A percentile compares a stretch with the other conserved stretches of the same genome.
These are phyloP conservation scores for Jatropha podagrica DNA, from an alignment of 441 rosid species.

Conservation along the genomic window DNA sequence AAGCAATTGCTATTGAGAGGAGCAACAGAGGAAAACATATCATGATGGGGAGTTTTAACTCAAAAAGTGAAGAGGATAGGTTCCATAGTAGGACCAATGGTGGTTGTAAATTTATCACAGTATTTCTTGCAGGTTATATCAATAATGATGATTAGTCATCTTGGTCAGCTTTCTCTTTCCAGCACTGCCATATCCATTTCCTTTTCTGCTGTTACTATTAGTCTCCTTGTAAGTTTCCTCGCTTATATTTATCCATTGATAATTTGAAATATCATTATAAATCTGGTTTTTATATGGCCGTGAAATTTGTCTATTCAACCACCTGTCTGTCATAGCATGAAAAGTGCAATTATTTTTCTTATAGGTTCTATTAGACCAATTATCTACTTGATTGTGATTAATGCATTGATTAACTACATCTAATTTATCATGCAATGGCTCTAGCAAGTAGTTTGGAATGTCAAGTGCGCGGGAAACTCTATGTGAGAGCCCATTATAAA, in stretches of 20 bases:
- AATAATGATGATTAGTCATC: conserved; percentile 47
- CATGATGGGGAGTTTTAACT: too few relatives aligned
- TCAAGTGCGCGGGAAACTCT: too few relatives aligned
- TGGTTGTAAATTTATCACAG: conserved; percentile 33
- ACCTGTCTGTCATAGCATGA: too few relatives aligned
- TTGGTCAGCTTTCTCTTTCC: conserved; percentile 44
- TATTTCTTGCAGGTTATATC: conserved; percentile 32
- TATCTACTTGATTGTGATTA: not conserved
- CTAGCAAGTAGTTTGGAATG: not conserved
- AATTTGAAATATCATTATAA: not conserved
- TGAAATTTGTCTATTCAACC: too few relatives aligned
- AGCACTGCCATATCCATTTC: conserved; percentile 50
- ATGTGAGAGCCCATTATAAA: too few relatives aligned
- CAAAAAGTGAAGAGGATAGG: conserved; percentile 34
- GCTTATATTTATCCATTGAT: not conserved
- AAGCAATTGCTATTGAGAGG: conserved; percentile 19
- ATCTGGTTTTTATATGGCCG: too few relatives aligned
- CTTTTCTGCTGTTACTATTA: conserved; percentile 41
- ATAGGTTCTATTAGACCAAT: too few relatives aligned
- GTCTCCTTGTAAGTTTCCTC: conserved; percentile 32
- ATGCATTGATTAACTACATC: not conserved
- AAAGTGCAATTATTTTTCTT: too few relatives aligned
- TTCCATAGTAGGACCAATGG: conserved; percentile 42
- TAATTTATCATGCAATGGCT: not conserved
- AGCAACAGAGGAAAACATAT: not conserved